These are phyloP conservation scores for Penicilliopsis zonata DNA, from an alignment of 495 filamentous ascomycete genomes.

Conservation along the genomic window DNA sequence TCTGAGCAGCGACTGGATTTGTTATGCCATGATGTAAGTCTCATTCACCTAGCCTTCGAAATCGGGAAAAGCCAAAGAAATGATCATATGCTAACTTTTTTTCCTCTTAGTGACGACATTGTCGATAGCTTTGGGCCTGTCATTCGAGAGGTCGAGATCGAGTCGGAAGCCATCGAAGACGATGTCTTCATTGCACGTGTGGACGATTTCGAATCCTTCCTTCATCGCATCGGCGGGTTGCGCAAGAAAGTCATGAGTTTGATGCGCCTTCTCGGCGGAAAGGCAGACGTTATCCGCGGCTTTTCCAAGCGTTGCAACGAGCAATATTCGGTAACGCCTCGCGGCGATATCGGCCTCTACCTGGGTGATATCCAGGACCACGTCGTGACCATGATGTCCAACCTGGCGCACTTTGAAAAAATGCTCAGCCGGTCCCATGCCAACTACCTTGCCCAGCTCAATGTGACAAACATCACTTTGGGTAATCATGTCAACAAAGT, in stretches of 20 bases:
- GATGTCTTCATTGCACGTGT: constrained; percentile 81
- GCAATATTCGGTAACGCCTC: constrained; percentile 84
- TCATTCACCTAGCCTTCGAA: constrained; percentile 3
- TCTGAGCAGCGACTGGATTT: constrained; percentile 94
- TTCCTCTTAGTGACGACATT: constrained; percentile 65
- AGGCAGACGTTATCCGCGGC: constrained; percentile 92
- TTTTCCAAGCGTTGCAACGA: constrained; percentile 98
- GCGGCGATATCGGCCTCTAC: constrained; percentile 92
- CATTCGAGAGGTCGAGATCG: constrained; percentile 71
- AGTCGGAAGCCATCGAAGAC: constrained; percentile 91
- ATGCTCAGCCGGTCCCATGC: constrained; percentile 91
- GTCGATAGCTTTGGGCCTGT: constrained; percentile 90
- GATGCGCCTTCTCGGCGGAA: constrained; percentile 86
- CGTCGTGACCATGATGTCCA: constrained; percentile 97
- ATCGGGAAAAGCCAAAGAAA: constrained; percentile 6
- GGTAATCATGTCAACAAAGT: constrained; percentile 74
- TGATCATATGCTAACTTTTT: too few relatives aligned
- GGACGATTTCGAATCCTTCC: constrained; percentile 74
- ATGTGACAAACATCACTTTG: constrained; percentile 73
- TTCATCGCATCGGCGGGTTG: constrained; percentile 77
- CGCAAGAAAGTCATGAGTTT: constrained; percentile 92
- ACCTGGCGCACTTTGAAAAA: constrained; percentile 91
- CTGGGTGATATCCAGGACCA: constrained; percentile 97
- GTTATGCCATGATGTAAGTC: constrained; percentile 91
- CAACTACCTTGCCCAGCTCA: constrained; percentile 92